Conservation (phyloP, 495 filamentous ascomycete genomes). For the Penicillium fimorum region DNA sequence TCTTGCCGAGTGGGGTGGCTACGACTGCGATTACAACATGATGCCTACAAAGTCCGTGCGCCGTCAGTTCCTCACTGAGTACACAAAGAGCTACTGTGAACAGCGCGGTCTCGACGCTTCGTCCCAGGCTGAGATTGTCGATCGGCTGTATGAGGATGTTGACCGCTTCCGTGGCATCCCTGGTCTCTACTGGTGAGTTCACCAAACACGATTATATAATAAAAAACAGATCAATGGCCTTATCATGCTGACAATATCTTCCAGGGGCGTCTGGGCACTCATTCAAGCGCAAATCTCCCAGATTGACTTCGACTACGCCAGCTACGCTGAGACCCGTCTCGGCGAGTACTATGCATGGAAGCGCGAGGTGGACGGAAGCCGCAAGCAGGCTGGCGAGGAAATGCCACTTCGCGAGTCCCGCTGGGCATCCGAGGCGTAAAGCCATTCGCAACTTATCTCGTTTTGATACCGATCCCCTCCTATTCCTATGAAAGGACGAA, state of each 20-base stretch:
- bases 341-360: slow-evolving; percentile 98
- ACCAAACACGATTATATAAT: not conserved
- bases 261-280: slow-evolving; percentile 90
- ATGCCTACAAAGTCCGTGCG: slow-evolving; percentile 78
- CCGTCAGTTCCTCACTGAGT: slow-evolving; percentile 78
- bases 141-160: slow-evolving; percentile 70
- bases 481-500: not conserved
- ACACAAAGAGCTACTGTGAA: slow-evolving; percentile 57
- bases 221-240: not conserved
- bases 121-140: slow-evolving; percentile 60
- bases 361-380: slow-evolving; percentile 61
- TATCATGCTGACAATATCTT: slow-evolving; percentile 18
- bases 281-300: slow-evolving; percentile 94
- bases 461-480: not conserved
- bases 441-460: not conserved
- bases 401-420: slow-evolving; percentile 74
- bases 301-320: slow-evolving; percentile 96
- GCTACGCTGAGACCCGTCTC: slow-evolving; percentile 82
- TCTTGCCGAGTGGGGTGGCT: slow-evolving; percentile 97
- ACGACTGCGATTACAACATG: slow-evolving; percentile 85
- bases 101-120: slow-evolving; percentile 38
- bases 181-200: slow-evolving; percentile 70
- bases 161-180: slow-evolving; percentile 87
- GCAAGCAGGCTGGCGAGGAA: slow-evolving; percentile 55
- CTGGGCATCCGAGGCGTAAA: slow-evolving; percentile 65